Evolutionary conservation across 768 basidiomycete genomes (phyloP).

Genomic region (Tulasnella sp.): DNA sequence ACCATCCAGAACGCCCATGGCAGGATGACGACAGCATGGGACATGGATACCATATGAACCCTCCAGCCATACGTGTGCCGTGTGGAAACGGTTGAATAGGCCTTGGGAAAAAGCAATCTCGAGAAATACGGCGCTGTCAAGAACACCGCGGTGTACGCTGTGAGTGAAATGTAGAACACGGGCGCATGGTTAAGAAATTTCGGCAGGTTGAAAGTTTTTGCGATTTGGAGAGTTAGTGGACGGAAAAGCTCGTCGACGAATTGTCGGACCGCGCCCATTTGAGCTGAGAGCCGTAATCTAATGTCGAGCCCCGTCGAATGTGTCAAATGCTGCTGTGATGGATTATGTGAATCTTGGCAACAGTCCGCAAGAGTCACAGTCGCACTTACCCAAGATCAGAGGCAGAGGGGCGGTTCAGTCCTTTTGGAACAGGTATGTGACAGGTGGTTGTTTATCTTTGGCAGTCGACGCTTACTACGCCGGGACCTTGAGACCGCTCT

Average conservation of each 20-base stretch:
- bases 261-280: background rate
- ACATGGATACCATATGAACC: constrained; percentile 62
- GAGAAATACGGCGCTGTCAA: constrained; percentile 50
- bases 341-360: background rate
- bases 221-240: constrained; percentile 11
- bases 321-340: background rate
- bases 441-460: background rate
- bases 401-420: background rate
- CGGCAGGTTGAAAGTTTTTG: constrained; percentile 40
- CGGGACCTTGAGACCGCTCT: background rate
- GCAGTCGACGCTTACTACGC: background rate
- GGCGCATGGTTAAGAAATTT: constrained; percentile 50
- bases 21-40: constrained; percentile 61
- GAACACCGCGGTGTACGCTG: constrained; percentile 53
- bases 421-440: background rate
- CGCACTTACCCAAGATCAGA: background rate
- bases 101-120: constrained; percentile 39
- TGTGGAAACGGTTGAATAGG: constrained; percentile 36
- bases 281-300: background rate
- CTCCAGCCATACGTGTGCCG: constrained; percentile 6
- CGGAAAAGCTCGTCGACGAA: background rate
- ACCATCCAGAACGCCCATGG: constrained; percentile 45
- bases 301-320: background rate
- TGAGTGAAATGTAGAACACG: constrained; percentile 46
- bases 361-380: background rate